A percentile compares a stretch with the other conserved stretches of the same genome.
phyloP scores from a whole-genome alignment of 1,284 basidiomycete species.

The Bjerkandera adusta region DNA sequence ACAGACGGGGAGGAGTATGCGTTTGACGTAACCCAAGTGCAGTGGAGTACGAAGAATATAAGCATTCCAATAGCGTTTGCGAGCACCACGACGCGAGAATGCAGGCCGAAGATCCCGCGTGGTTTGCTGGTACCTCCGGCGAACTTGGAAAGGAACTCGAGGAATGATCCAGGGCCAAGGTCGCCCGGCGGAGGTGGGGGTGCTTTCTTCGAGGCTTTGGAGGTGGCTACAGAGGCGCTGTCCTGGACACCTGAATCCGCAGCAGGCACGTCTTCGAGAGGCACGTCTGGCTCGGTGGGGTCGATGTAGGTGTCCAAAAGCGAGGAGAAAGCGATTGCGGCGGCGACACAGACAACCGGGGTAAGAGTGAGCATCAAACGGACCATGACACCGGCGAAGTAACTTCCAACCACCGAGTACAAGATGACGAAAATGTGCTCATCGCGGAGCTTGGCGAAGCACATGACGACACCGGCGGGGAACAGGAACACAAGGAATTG shows the following conservation, averaged over 20 bases:
- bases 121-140: conserved; percentile 32
- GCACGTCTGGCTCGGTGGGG: conserved; percentile 53
- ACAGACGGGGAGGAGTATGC: conserved; percentile 99
- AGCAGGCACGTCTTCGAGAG: conserved; percentile 27
- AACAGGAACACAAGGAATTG: conserved; percentile 98
- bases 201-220: conserved; percentile 49
- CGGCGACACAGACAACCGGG: conserved; percentile 88
- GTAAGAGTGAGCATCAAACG: conserved; percentile 93
- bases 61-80: conserved; percentile 80
- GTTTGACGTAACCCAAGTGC: conserved; percentile 93
- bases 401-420: conserved; percentile 93
- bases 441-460: conserved; percentile 93
- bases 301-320: conserved; percentile 91
- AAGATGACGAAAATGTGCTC: conserved; percentile 99
- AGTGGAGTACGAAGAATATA: conserved; percentile 90
- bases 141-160: conserved; percentile 37
- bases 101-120: conserved; percentile 80
- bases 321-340: conserved; percentile 89
- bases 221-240: conserved; percentile 48
- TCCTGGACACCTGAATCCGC: conserved; percentile 29
- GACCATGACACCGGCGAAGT: conserved; percentile 99
- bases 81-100: conserved; percentile 79
- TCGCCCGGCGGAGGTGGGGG: conserved; percentile 33
- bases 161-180: conserved; percentile 38
- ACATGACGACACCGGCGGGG: conserved; percentile 93